phyloP scores from a whole-genome alignment of 306 rosid genomes.

The Elaeagnus macrophylla region DNA sequence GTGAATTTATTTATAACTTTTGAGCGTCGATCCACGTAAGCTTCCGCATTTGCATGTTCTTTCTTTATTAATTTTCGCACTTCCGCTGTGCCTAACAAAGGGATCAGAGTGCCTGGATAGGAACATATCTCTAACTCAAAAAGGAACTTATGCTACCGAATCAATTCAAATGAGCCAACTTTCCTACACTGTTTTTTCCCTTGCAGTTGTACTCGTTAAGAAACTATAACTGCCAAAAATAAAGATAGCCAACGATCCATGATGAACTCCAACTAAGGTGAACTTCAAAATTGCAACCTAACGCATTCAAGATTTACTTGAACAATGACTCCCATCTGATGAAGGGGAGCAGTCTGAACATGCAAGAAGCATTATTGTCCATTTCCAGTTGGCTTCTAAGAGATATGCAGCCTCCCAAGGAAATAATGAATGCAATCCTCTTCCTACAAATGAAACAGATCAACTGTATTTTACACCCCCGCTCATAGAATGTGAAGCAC shows the following conservation, averaged over 20 bases:
- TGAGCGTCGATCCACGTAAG: too few species aligned
- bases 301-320: slow-evolving; percentile 34
- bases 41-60: too few species aligned
- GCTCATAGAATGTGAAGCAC: slow-evolving; percentile 19
- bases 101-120: too few species aligned
- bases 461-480: slow-evolving; percentile 49
- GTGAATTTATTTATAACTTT: too few species aligned
- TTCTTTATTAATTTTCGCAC: too few species aligned
- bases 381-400: slow-evolving; percentile 26
- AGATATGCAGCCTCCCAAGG: slow-evolving; percentile 29
- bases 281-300: slow-evolving; percentile 48
- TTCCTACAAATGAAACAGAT: slow-evolving; percentile 29
- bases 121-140: too few species aligned
- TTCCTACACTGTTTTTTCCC: too few species aligned
- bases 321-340: slow-evolving; percentile 27
- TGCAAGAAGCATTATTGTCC: slow-evolving; percentile 27
- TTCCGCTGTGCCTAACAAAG: too few species aligned
- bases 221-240: slow-evolving; percentile 25
- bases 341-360: slow-evolving; percentile 27
- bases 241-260: slow-evolving; percentile 17
- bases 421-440: slow-evolving; percentile 44
- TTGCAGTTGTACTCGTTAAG: background rate
- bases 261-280: slow-evolving; percentile 37
- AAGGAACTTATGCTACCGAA: too few species aligned
- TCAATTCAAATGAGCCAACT: too few species aligned